Base-by-base conservation (phyloP, 2,329 filamentous ascomycete species). In the Cladophialophora chaetospira region DNA sequence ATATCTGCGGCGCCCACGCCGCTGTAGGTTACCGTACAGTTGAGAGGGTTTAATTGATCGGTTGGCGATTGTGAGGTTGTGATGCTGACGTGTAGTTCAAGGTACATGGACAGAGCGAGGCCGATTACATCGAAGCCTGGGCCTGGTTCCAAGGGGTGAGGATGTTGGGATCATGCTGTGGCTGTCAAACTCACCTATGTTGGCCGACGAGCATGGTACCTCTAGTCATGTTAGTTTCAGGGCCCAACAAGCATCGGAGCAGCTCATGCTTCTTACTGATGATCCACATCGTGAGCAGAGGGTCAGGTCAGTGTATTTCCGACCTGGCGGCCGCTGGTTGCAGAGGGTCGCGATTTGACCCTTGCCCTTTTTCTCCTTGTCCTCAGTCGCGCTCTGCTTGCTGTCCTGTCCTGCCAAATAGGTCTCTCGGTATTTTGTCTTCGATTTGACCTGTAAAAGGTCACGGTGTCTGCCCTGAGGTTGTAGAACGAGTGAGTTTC, bases 41-140 rank as follows among this genome's bases (percentile, higher is more conserved):
- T 94, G 47, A 76, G 68, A 13, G 73, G 72, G 15, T 42, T 69
- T 64, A 69, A 66, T 13, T 68, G 40, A 10, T 38, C 29, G 25
- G 54, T 5, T 8, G 53, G 43, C 11, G 54, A n/a, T n/a, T n/a
- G 42, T 2, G 43, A 54, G 6, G 33, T 29, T 73, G 88, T 83
- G 69, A 95, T 81, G 62, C 86, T 90, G 72, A 97, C 88, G 63
- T 86, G 82, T 55, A 97, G 80, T 77, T 97, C 92, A 63, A 99
- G 88, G 77, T 93, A 96, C 73, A 97, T 86, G 64, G 91, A 96
- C 65, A 99, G 82, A 6, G 93, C 93, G 61, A 99, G 87, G 66
- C 94, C 76, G 72, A 97, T 96, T 68, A 97, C 93, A 79, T 99
- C 93, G 80, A 97, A 99, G 57, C 93, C 93, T 46, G 93, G 93